Evolutionary conservation across 2,329 filamentous ascomycete genomes (phyloP), one percentile per base, ranked within the genome.

Genomic region (Colletotrichum theobromicola): DNA sequence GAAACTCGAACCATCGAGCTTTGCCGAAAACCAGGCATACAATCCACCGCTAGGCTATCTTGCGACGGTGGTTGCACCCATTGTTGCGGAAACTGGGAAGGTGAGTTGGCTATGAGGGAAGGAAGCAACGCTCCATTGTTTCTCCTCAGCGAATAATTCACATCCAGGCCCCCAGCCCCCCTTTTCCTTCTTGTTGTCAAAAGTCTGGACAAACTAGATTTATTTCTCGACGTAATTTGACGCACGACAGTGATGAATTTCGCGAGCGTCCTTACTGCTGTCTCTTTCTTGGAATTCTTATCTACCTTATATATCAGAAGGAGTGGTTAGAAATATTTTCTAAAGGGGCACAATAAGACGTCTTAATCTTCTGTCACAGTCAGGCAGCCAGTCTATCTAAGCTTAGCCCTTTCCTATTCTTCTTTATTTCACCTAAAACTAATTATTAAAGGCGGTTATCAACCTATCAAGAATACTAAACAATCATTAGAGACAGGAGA

Each of bases 191-290:
- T 4, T 0, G 2, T 21, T 50, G 6, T 21, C 4, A 6, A 21
- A 10, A 13, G 4, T 13, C n/a, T 46, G 3, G 42, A 46, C 42
- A n/a, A 21, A 21, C 4, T 10, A 1, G 18, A 2, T 2, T 21
- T 21, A 12, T 3, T 18, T 0, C 37, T 46, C 42, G 42, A 4
- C 18, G 42, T 4, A 10, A 10, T 42, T n/a, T 1, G 16, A 0
- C n/a, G 5, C 16, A 18, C 1, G 37, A 10, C 1, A n/a, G 16
- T n/a, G 37, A 42, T 5, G 16, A 4, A 34, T 12, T 7, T 21
- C 0, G 10, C 5, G 0, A 46, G 0, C 2, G 4, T 7, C n/a
- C n/a, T 0, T 5, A 46, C 2, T 5, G 21, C 42, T 46, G 18
- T 46, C 9, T 4, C 13, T 46, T 21, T 10, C 0, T 21, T n/a